Conservation (phyloP, 768 basidiomycete species). For the Tylopilus subfusipes region DNA sequence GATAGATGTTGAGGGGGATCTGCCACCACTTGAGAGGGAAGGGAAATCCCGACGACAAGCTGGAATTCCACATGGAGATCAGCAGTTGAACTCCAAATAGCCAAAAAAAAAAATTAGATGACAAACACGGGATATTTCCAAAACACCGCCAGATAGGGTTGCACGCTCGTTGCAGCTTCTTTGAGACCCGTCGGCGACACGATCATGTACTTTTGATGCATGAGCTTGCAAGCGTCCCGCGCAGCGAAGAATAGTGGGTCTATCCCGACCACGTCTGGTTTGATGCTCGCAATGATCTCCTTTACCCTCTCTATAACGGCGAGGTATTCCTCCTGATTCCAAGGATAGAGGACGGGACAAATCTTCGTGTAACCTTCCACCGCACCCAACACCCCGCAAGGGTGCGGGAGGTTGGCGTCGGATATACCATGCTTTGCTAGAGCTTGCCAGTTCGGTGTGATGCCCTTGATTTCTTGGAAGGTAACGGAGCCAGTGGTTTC, state of each 20-base stretch:
- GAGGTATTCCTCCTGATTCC: conserved; percentile 8
- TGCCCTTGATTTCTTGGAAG: conserved; percentile 5
- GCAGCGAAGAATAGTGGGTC: not conserved
- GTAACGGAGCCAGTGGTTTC: not conserved
- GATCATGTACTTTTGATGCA: not conserved
- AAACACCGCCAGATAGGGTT: not conserved
- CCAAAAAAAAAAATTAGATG: not conserved
- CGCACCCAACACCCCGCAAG: conserved; percentile 3
- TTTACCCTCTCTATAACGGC: not conserved
- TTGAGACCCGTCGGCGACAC: conserved; percentile 1
- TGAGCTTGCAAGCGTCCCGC: conserved; percentile 4
- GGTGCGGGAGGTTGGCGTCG: not conserved
- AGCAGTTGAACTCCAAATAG: not conserved
- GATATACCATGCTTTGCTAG: not conserved
- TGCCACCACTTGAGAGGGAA: conserved; percentile 17
- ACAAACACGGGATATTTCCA: conserved; percentile 14
- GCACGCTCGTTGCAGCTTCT: not conserved
- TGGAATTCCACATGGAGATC: not conserved
- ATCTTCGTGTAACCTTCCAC: not conserved
- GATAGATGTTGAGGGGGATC: conserved; percentile 8
- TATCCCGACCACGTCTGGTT: not conserved
- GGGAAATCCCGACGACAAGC: conserved; percentile 6
- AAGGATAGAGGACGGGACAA: not conserved
- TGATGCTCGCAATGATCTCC: not conserved
- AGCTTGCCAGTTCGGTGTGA: not conserved